phyloP scores from a whole-genome alignment of 495 filamentous ascomycete genomes.

The Aspergillus affinis region DNA sequence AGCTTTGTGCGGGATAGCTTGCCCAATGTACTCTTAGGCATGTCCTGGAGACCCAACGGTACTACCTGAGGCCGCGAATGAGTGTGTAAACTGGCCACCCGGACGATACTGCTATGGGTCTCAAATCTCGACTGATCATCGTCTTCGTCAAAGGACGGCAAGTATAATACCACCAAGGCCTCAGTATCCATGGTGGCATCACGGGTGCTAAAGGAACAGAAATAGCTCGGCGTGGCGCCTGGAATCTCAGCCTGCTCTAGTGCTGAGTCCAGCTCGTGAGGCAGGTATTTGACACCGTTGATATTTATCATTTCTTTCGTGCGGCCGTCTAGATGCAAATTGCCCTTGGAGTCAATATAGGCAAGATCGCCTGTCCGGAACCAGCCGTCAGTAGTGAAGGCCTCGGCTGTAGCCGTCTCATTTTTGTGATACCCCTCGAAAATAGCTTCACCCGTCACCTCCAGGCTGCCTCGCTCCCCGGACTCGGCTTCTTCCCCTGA shows the following conservation, averaged over 20 bases:
- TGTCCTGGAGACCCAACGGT: slow-evolving; percentile 11
- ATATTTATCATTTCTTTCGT: slow-evolving; percentile 56
- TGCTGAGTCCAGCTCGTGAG: slow-evolving; percentile 41
- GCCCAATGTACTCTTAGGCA: slow-evolving; percentile 33
- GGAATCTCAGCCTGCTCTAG: slow-evolving; percentile 40
- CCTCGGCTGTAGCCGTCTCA: slow-evolving; percentile 57
- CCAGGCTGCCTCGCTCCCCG: slow-evolving; percentile 23
- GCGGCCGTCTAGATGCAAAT: slow-evolving; percentile 54
- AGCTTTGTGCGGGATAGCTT: slow-evolving; percentile 51
- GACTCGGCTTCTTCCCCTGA: not conserved
- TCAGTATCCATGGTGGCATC: slow-evolving; percentile 32
- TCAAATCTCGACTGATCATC: slow-evolving; percentile 9
- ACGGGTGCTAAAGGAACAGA: slow-evolving; percentile 32
- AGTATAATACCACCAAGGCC: slow-evolving; percentile 35
- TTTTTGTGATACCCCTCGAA: slow-evolving; percentile 80
- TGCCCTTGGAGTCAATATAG: slow-evolving; percentile 54
- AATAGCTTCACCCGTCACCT: slow-evolving; percentile 55
- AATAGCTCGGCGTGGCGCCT: slow-evolving; percentile 26
- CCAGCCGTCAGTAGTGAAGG: slow-evolving; percentile 71
- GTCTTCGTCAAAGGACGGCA: slow-evolving; percentile 15
- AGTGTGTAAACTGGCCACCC: slow-evolving; percentile 15
- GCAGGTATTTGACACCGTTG: slow-evolving; percentile 51
- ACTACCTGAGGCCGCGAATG: slow-evolving; percentile 16
- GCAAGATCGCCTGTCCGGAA: slow-evolving; percentile 82
- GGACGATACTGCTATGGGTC: slow-evolving; percentile 13